A percentile compares a stretch with the other conserved stretches of the same genome.
phyloP scores from a whole-genome alignment of 2,329 filamentous ascomycete genomes.

The Eutypella sp. region DNA sequence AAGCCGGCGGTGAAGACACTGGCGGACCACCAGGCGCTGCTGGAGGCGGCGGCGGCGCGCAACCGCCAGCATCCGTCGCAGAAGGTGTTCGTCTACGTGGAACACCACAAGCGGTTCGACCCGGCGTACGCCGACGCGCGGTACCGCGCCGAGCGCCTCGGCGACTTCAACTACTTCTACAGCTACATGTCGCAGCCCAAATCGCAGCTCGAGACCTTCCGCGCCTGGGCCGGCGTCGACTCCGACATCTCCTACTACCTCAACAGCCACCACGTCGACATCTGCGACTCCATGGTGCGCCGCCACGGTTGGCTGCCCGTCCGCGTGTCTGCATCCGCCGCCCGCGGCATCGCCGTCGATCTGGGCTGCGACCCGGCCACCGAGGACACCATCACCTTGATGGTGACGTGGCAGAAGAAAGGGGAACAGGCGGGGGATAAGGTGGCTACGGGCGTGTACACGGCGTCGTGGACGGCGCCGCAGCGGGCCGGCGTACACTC shows the following conservation, averaged over 20 bases:
- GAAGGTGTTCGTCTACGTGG: constrained; percentile 91
- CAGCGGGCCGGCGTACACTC: constrained; percentile 92
- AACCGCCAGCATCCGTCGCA: no score
- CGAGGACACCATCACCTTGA: constrained; percentile 87
- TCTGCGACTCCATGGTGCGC: constrained; percentile 87
- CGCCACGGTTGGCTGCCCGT: constrained; percentile 67
- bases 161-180: constrained; percentile 98
- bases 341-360: constrained; percentile 70
- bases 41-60: constrained; percentile 65
- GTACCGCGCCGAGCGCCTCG: constrained; percentile 68
- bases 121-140: constrained; percentile 87
- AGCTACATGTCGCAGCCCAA: constrained; percentile 94
- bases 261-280: constrained; percentile 90
- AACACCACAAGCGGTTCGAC: constrained; percentile 96
- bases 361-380: constrained; percentile 77
- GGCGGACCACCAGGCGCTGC: constrained; percentile 70
- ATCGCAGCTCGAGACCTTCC: constrained; percentile 88
- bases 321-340: constrained; percentile 72
- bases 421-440: constrained; percentile 62
- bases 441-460: constrained; percentile 83
- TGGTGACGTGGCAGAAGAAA: constrained; percentile 82
- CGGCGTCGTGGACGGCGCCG: constrained; percentile 90
- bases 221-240: constrained; percentile 86
- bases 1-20: constrained; percentile 89
- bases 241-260: constrained; percentile 95